Evolutionary conservation across 163 green algal genomes (phyloP).

Genomic region (Chlorella variabilis): DNA sequence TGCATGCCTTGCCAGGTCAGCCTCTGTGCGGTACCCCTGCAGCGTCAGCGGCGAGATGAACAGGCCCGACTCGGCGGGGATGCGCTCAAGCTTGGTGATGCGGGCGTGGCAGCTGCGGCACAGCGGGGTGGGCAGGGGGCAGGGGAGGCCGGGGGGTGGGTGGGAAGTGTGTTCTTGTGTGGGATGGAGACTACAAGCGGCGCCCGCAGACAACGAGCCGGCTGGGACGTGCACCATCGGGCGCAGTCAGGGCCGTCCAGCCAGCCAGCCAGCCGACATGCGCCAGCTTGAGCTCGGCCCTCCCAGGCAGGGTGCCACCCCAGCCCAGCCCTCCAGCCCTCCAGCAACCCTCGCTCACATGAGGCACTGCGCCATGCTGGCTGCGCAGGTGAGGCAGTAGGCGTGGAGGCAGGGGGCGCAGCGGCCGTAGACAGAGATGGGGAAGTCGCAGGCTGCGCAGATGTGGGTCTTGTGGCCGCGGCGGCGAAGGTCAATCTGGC

Average conservation of each 20-base stretch:
- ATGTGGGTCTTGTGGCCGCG: conserved; percentile 58
- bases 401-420: conserved; percentile 82
- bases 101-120: conserved; percentile 56
- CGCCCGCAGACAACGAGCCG: no score
- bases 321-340: no score
- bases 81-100: conserved; percentile 65
- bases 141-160: background rate
- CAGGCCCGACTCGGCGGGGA: conserved; percentile 50
- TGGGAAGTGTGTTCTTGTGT: background rate
- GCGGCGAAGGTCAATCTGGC: background rate
- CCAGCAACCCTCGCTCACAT: conserved; percentile 60
- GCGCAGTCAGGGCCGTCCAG: no score
- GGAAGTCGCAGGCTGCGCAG: conserved; percentile 76
- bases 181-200: no score
- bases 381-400: conserved; percentile 79
- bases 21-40: conserved; percentile 54
- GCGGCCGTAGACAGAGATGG: conserved; percentile 74
- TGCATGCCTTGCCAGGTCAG: conserved; percentile 58
- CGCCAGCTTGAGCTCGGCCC: no score
- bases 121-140: background rate
- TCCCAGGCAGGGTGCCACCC: no score
- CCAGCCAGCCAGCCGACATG: no score
- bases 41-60: conserved; percentile 74
- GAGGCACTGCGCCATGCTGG: conserved; percentile 72
- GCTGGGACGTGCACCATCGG: no score